phyloP scores from a whole-genome alignment of 176 grass and related monocot genomes.

The Carex pumila region DNA sequence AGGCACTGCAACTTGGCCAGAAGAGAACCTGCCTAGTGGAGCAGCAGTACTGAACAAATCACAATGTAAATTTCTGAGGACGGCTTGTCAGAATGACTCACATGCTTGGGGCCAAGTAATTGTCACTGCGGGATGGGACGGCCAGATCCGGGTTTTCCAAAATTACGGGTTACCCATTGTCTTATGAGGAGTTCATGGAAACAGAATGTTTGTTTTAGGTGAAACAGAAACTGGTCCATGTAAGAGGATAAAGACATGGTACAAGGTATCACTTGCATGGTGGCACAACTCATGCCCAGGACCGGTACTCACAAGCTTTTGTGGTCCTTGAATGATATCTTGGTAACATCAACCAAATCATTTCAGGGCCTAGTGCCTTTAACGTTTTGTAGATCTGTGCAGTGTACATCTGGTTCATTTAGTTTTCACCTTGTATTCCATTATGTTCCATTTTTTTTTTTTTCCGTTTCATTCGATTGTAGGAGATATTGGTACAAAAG shows the following conservation, averaged over 20 bases:
- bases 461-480: not conserved
- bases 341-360: conserved; percentile 33
- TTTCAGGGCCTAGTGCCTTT: conserved; percentile 43
- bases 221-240: conserved; percentile 18
- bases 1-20: conserved; percentile 82
- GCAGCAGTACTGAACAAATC: conserved; percentile 33
- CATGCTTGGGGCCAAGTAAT: conserved; percentile 88
- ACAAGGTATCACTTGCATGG: conserved; percentile 68
- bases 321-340: conserved; percentile 39
- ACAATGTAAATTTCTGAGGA: conserved; percentile 56
- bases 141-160: conserved; percentile 65
- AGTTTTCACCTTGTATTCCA: conserved; percentile 23
- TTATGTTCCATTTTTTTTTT: conserved; percentile 13
- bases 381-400: conserved; percentile 45
- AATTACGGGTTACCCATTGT: conserved; percentile 69
- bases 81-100: conserved; percentile 41
- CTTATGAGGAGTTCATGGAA: conserved; percentile 29
- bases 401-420: conserved; percentile 44
- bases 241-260: conserved; percentile 15
- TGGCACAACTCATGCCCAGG: conserved; percentile 36
- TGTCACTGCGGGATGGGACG: conserved; percentile 79
- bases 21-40: conserved; percentile 64
- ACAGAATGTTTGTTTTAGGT: conserved; percentile 14
- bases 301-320: conserved; percentile 21
- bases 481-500: conserved; percentile 24